phyloP scores from a whole-genome alignment of 345 rosid species.

The Conringia planisiliqua region DNA sequence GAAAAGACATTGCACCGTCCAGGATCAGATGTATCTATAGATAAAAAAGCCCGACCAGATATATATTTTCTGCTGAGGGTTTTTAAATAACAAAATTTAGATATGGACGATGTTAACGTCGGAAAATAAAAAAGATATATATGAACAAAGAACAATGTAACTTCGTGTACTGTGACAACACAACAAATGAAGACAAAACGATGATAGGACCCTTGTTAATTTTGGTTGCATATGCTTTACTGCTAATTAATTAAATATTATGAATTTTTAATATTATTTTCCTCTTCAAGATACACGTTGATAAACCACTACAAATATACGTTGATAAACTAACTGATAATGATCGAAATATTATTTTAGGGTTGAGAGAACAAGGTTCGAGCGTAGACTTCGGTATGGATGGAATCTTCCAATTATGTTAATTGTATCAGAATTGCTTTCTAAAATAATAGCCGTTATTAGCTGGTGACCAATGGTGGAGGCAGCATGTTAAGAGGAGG shows the following conservation, averaged over 20 bases:
- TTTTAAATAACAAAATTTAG: background rate
- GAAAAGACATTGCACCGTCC: conserved; percentile 25
- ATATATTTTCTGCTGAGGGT: background rate
- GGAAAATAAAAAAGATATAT: background rate
- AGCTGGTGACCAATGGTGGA: too few relatives aligned
- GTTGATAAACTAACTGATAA: too few relatives aligned
- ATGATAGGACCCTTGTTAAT: background rate
- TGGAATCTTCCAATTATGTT: background rate
- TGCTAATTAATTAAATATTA: background rate
- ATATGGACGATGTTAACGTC: conserved; percentile 2
- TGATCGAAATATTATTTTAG: background rate
- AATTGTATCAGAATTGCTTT: too few relatives aligned
- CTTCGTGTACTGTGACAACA: conserved; percentile 23
- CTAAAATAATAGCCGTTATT: too few relatives aligned
- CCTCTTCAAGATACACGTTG: background rate
- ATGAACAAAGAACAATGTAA: background rate
- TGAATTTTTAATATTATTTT: background rate
- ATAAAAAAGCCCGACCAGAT: conserved; percentile 6
- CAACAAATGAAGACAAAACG: conserved; percentile 14
- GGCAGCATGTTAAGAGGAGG: too few relatives aligned
- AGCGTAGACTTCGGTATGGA: background rate
- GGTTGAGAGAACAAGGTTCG: background rate
- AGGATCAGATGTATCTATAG: conserved; percentile 9
- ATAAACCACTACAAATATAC: too few relatives aligned
- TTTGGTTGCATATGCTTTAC: background rate